Evolutionary conservation across 1,284 basidiomycete species (phyloP).

Genomic region (Singerocomus rubriflavus): DNA sequence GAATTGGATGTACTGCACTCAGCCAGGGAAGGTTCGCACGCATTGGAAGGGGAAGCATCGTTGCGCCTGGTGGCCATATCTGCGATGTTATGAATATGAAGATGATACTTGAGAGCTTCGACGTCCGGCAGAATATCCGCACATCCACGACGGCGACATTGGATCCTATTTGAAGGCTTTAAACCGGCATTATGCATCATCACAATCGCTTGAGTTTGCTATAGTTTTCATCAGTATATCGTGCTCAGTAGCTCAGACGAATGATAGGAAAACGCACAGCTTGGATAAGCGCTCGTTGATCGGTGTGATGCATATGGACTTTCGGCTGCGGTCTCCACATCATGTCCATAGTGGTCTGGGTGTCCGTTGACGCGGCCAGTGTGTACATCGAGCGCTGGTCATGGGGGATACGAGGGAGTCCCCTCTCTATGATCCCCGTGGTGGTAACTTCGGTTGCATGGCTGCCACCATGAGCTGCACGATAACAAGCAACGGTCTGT

Average conservation of each 20-base stretch:
- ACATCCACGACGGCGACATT: slow-evolving; percentile 55
- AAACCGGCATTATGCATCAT: slow-evolving; percentile 34
- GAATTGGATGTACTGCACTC: slow-evolving; percentile 1
- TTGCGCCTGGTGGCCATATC: slow-evolving; percentile 19
- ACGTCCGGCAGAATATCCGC: slow-evolving; percentile 44
- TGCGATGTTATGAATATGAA: slow-evolving; percentile 58
- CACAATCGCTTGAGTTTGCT: slow-evolving; percentile 43
- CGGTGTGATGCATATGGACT: slow-evolving; percentile 33
- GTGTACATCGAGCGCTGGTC: slow-evolving; percentile 31
- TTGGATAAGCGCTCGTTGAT: slow-evolving; percentile 36
- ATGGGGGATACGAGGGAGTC: slow-evolving; percentile 17
- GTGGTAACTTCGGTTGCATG: not conserved
- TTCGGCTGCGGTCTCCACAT: slow-evolving; percentile 34
- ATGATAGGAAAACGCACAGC: slow-evolving; percentile 34
- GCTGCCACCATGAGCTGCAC: slow-evolving; percentile 21
- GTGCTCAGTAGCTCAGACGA: not conserved
- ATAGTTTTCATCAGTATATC: slow-evolving; percentile 9
- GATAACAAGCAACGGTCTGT: slow-evolving; percentile 37
- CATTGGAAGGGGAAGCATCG: not conserved
- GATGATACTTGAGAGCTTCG: slow-evolving; percentile 51
- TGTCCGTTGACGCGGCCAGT: slow-evolving; percentile 15
- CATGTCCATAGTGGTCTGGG: slow-evolving; percentile 27
- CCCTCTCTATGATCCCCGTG: slow-evolving; percentile 15
- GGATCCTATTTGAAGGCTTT: slow-evolving; percentile 28
- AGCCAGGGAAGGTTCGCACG: not conserved